A percentile compares a stretch with the other conserved stretches of the same genome.
Conservation (phyloP, 2,329 filamentous ascomycete genomes). For the Pseudogymnoascus sp. region DNA sequence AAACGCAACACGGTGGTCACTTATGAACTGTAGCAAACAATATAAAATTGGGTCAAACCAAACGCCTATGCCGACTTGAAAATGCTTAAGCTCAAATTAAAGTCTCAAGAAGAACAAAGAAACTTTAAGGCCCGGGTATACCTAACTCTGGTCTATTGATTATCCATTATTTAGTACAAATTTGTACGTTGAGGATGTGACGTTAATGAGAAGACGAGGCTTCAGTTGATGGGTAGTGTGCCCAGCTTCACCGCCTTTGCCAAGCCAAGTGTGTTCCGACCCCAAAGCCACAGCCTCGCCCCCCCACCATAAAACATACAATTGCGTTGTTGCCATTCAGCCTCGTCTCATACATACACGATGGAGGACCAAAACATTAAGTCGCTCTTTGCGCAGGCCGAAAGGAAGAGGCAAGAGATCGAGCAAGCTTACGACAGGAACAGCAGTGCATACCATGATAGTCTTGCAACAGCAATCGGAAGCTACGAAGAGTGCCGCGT, state of each 20-base stretch:
- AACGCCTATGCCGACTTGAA: not conserved
- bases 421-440: conserved; percentile 58
- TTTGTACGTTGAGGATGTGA: not conserved
- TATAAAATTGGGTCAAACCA: not conserved
- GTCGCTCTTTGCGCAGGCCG: conserved; percentile 46
- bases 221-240: not conserved
- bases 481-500: conserved; percentile 66
- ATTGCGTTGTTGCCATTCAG: not conserved
- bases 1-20: not conserved
- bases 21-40: not conserved
- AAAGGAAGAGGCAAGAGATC: conserved; percentile 46
- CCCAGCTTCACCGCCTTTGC: not conserved
- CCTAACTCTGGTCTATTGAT: not conserved
- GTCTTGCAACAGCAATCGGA: conserved; percentile 57
- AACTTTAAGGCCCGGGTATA: not conserved
- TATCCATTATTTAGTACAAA: not conserved
- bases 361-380: conserved; percentile 41
- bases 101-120: not conserved
- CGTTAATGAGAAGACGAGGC: not conserved
- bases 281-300: conserved; percentile 6
- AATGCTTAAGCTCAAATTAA: not conserved
- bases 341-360: conserved; percentile 31
- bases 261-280: not conserved
- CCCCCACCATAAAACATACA: conserved; percentile 8
- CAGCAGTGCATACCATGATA: conserved; percentile 57